These are phyloP conservation scores for Pulveroboletus sp. DNA, from an alignment of 768 basidiomycete genomes.

Conservation along the genomic window DNA sequence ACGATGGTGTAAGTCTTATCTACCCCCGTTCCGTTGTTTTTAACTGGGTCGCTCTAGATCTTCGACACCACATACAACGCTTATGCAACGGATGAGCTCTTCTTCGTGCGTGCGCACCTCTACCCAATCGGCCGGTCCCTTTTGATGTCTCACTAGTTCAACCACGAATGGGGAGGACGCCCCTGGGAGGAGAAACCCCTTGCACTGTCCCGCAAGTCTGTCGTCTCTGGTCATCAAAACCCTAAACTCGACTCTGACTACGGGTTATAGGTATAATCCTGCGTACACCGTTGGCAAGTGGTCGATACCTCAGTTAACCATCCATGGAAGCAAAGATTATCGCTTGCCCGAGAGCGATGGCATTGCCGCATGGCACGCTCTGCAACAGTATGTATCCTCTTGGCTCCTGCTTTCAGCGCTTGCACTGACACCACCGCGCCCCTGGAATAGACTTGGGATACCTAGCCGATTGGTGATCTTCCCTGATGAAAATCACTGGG, in stretches of 20 bases:
- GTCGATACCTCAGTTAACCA: conserved; percentile 79
- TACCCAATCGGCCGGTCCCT: background rate
- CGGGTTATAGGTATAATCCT: conserved; percentile 58
- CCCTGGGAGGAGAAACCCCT: conserved; percentile 67
- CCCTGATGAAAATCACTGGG: conserved; percentile 94
- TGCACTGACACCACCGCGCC: background rate
- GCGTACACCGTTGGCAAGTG: conserved; percentile 78
- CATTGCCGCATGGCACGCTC: conserved; percentile 78
- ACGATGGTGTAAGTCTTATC: conserved; percentile 69
- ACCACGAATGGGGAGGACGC: conserved; percentile 81
- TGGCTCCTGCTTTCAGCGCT: background rate
- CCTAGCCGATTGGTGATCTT: conserved; percentile 78
- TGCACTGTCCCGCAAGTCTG: conserved; percentile 51
- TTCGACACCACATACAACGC: conserved; percentile 77
- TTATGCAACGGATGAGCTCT: conserved; percentile 88
- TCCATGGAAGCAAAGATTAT: conserved; percentile 88
- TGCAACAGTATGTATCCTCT: conserved; percentile 62
- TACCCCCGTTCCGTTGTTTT: background rate
- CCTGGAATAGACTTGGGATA: conserved; percentile 49
- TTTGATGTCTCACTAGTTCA: conserved; percentile 49
- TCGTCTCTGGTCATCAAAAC: background rate
- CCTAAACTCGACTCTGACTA: background rate
- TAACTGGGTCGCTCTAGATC: conserved; percentile 36
- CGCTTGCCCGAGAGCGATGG: conserved; percentile 83
- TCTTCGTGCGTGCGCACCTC: conserved; percentile 57